A percentile compares a stretch with the other conserved stretches of the same genome.
Evolutionary conservation across 2,329 filamentous ascomycete species (phyloP).

Genomic region (Paracoccidioides brasiliensis): DNA sequence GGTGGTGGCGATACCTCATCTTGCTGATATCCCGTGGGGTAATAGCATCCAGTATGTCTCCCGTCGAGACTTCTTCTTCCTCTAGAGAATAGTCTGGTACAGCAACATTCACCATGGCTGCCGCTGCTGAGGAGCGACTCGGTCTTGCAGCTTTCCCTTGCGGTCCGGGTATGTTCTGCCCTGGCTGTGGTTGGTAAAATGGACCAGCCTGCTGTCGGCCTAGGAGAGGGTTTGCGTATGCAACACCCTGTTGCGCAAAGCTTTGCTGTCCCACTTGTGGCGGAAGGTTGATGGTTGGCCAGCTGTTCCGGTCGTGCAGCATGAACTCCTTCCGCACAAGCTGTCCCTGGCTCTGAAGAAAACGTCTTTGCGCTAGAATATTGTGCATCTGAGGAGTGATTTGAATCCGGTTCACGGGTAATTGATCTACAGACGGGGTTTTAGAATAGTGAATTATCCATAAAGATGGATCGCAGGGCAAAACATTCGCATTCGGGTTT

Average conservation of each 20-base stretch:
- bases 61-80: conserved; percentile 76
- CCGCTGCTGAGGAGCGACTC: conserved; percentile 28
- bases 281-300: conserved; percentile 71
- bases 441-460: conserved; percentile 88
- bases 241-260: conserved; percentile 39
- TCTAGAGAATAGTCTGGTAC: conserved; percentile 47
- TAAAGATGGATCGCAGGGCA: conserved; percentile 63
- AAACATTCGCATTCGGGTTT: conserved; percentile 53
- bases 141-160: conserved; percentile 29
- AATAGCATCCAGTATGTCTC: conserved; percentile 80
- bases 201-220: conserved; percentile 21
- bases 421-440: conserved; percentile 57
- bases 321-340: conserved; percentile 88
- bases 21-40: conserved; percentile 82
- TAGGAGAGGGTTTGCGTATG: conserved; percentile 23
- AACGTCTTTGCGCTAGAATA: conserved; percentile 37
- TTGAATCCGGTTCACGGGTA: conserved; percentile 50
- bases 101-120: conserved; percentile 22
- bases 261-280: conserved; percentile 38
- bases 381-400: conserved; percentile 30
- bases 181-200: conserved; percentile 21
- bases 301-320: conserved; percentile 76
- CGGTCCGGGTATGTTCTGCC: conserved; percentile 16
- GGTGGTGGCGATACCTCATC: conserved; percentile 80
- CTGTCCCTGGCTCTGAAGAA: conserved; percentile 60